Evolutionary conservation across 2,329 filamentous ascomycete genomes (phyloP), one percentile per base, ranked within the genome.

Genomic region (Metarhizium robertsii): DNA sequence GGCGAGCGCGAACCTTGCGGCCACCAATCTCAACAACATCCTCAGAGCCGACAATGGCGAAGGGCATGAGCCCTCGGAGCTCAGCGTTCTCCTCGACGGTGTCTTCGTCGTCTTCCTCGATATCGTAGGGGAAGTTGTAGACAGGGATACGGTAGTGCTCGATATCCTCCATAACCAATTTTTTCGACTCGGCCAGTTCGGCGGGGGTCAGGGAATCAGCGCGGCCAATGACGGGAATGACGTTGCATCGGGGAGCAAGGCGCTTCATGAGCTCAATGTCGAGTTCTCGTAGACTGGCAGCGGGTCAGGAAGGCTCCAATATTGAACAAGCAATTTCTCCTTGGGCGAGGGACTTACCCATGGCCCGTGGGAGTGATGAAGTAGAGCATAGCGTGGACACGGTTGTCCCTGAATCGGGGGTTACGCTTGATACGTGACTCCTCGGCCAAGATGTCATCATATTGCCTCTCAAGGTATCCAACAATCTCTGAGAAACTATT

Each of bases 381-480:
- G 83, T 99, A 99, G 67, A 99, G 86, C 72, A 99, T 85, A 64
- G 92, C 94, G 71, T 99, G 94, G 51, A 99, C 90, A 78, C 94
- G 90, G 79, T 99, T 97, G 78, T 99, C 94, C 70, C 94, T 87
- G 87, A 99, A 99, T 69, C 94, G 87, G 66, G 94, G 94, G 80
- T 99, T 99, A 91, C 94, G 94, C 89, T 99, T 99, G 82, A 99
- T 99, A 80, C 94, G 90, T 67, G 94, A 97, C 79, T 99, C 94
- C 79, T 97, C 92, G 60, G 94, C 92, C 66, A 99, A 84, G 80
- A 99, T 97, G 73, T 97, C 92, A 75, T 99, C 94, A 75, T 97
- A 97, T 84, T 99, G 92, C 78, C 92, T 86, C 82, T 99, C 94
- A 67, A 99, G 89, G 77, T 95, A 96, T 65, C 92, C 92, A 65